These are phyloP conservation scores for Parascedosporium putredinis DNA, from an alignment of 2,329 filamentous ascomycete genomes.

Conservation along the genomic window DNA sequence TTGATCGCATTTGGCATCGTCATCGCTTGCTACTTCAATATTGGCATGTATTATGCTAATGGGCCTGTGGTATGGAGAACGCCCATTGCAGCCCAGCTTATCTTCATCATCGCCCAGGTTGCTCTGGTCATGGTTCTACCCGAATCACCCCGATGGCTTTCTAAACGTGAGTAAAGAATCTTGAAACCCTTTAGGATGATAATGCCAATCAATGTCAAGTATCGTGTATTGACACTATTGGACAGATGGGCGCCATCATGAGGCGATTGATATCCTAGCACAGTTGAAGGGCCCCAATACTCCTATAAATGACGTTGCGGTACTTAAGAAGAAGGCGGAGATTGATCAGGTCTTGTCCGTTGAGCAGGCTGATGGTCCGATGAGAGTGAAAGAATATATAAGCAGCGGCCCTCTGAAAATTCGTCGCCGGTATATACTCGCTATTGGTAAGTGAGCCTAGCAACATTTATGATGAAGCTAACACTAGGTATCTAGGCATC, in stretches of 20 bases:
- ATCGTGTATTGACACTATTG: neutral
- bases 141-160: conserved; percentile 30
- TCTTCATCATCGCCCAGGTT: conserved; percentile 8
- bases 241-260: conserved; percentile 24
- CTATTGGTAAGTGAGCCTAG: neutral
- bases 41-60: conserved; percentile 21
- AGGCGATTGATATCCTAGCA: conserved; percentile 28
- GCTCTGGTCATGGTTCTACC: conserved; percentile 30
- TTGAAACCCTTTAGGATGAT: conserved; percentile 2
- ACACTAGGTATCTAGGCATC: neutral
- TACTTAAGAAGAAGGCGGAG: conserved; percentile 14
- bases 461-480: conserved; percentile 17
- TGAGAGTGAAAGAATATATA: conserved; percentile 48
- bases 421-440: conserved; percentile 20
- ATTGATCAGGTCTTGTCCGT: conserved; percentile 23
- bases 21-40: conserved; percentile 21
- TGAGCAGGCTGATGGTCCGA: conserved; percentile 24
- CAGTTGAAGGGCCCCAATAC: conserved; percentile 40
- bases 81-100: neutral
- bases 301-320: conserved; percentile 41
- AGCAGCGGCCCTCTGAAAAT: conserved; percentile 48
- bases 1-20: conserved; percentile 33
- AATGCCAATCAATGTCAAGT: neutral
- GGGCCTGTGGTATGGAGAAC: neutral
- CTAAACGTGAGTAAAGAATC: conserved; percentile 18